Evolutionary conservation across 2,329 filamentous ascomycete species (phyloP).

Genomic region (Colletotrichum sp.): DNA sequence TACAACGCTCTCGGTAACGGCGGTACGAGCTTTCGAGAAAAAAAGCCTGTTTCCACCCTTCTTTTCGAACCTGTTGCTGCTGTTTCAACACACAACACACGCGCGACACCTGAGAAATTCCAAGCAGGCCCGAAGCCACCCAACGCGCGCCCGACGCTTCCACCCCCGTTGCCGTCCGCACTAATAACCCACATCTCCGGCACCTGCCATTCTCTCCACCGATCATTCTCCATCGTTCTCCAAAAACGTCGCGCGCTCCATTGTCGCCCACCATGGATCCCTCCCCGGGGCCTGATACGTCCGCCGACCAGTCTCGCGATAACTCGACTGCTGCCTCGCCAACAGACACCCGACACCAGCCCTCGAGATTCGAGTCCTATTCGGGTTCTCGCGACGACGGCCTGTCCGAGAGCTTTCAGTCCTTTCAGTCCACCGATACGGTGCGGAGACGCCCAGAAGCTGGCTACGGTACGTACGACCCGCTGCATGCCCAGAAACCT

Average conservation of each 20-base stretch:
- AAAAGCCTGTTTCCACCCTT: background rate
- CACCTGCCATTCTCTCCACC: slow-evolving; percentile 8
- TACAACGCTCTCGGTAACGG: background rate
- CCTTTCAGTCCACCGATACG: slow-evolving; percentile 65
- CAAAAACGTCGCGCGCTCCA: slow-evolving; percentile 1
- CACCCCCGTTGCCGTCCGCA: background rate
- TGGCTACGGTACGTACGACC: slow-evolving; percentile 56
- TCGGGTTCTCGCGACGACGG: slow-evolving; percentile 45
- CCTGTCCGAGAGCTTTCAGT: slow-evolving; percentile 60
- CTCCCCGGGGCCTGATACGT: slow-evolving; percentile 35
- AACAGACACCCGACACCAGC: slow-evolving; percentile 51
- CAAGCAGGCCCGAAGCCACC: slow-evolving; percentile 8
- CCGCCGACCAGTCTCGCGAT: slow-evolving; percentile 41
- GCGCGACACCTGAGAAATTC: background rate
- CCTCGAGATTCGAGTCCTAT: slow-evolving; percentile 38
- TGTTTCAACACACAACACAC: background rate
- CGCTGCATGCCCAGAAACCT: slow-evolving; percentile 19
- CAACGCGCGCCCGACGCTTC: background rate
- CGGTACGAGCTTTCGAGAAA: background rate
- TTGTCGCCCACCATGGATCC: slow-evolving; percentile 48
- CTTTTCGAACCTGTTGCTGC: background rate
- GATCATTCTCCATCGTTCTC: slow-evolving; percentile 4
- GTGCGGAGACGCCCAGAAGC: slow-evolving; percentile 62
- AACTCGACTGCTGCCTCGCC: slow-evolving; percentile 49
- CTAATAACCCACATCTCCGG: slow-evolving; percentile 19